A percentile compares a stretch with the other conserved stretches of the same genome.
These are phyloP conservation scores for Plasmodium vinckei DNA, from an alignment of 169 alveolate species.

Conservation along the genomic window DNA sequence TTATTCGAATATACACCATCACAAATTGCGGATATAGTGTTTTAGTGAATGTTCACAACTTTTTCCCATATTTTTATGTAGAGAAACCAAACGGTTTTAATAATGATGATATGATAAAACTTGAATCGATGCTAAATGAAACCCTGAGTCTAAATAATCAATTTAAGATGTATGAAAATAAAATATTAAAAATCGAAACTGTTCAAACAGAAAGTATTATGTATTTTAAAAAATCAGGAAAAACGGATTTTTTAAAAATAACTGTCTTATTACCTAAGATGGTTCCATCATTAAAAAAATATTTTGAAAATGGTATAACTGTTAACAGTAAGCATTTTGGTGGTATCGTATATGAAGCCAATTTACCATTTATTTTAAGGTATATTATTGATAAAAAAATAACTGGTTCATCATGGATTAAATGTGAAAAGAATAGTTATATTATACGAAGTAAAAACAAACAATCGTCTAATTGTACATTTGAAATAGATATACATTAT, in stretches of 20 bases:
- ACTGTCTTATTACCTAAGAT: conserved; percentile 89
- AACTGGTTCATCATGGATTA: conserved; percentile 98
- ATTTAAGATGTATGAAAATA: conserved; percentile 80
- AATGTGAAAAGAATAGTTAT: conserved; percentile 75
- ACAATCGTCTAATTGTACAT: conserved; percentile 76
- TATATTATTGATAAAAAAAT: conserved; percentile 96
- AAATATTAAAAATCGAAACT: conserved; percentile 80
- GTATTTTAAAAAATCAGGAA: conserved; percentile 81
- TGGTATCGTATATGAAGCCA: conserved; percentile 93
- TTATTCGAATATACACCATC: conserved; percentile 80
- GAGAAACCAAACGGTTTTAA: conserved; percentile 80
- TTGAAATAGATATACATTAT: conserved; percentile 82
- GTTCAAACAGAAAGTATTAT: conserved; percentile 83
- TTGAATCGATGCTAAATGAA: conserved; percentile 77
- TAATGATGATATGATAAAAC: conserved; percentile 75
- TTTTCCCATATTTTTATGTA: conserved; percentile 83
- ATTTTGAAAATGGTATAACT: conserved; percentile 85
- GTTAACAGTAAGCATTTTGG: conserved; percentile 75
- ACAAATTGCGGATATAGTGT: conserved; percentile 81
- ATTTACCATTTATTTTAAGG: conserved; percentile 96
- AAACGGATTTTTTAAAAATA: conserved; percentile 85
- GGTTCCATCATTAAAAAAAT: conserved; percentile 87
- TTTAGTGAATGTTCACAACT: conserved; percentile 77
- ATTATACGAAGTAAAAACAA: conserved; percentile 28
- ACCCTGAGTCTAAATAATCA: conserved; percentile 75